Conservation (phyloP, 257 asterid genomes). For the Orobanche coerulescens region DNA sequence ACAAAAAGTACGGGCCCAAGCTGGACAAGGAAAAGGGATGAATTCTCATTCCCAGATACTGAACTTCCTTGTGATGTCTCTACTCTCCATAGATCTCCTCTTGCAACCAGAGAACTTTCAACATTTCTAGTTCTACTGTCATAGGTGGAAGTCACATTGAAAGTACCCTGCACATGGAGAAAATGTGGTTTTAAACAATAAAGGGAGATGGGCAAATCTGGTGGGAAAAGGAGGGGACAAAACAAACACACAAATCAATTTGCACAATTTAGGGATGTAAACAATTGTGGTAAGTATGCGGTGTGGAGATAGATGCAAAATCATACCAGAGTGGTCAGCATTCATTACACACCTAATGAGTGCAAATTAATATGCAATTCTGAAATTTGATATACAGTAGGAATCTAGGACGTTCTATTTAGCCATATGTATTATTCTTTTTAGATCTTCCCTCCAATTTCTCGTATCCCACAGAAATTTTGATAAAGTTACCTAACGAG, state of each 20-base stretch:
- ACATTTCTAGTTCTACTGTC: conserved; percentile 63
- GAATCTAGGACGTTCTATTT: background rate
- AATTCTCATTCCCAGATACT: conserved; percentile 60
- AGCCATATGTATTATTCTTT: background rate
- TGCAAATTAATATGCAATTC: background rate
- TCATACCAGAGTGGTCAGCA: background rate
- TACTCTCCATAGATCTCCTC: conserved; percentile 97
- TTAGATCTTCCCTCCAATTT: background rate
- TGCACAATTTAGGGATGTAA: background rate
- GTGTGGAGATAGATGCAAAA: background rate
- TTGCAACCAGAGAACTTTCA: conserved; percentile 77
- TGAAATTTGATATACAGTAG: background rate
- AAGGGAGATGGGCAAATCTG: background rate
- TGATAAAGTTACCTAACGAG: background rate
- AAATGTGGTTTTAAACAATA: conserved; percentile 3
- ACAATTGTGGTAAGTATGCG: background rate
- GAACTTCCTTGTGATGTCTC: conserved; percentile 92
- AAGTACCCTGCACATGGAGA: conserved; percentile 49
- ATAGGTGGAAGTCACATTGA: conserved; percentile 75
- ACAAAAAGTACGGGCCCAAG: conserved; percentile 96
- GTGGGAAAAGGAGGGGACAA: background rate
- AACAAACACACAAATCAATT: background rate
- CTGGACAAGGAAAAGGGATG: conserved; percentile 84
- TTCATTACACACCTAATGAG: background rate
- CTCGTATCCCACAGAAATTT: background rate